Conservation (phyloP, 208 protist species). For the Wallacemonas sp. region DNA sequence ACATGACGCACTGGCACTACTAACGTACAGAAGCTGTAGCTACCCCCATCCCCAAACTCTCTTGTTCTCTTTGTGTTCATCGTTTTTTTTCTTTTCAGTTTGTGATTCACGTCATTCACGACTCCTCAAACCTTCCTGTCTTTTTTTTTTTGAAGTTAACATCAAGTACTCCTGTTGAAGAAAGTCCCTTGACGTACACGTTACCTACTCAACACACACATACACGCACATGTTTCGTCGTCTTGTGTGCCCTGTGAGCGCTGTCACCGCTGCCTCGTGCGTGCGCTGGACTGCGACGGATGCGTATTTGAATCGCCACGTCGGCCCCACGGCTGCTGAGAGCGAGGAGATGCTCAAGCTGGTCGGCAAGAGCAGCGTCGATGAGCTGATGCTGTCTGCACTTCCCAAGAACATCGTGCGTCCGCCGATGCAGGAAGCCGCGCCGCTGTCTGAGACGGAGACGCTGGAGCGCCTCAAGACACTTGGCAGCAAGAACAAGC, state of each 20-base stretch:
- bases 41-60: slow-evolving; percentile 1
- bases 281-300: slow-evolving; percentile 68
- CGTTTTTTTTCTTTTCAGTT: slow-evolving; percentile 7
- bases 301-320: slow-evolving; percentile 90
- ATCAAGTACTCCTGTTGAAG: too few relatives aligned
- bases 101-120: not conserved
- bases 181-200: too few relatives aligned
- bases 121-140: not conserved
- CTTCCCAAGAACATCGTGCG: slow-evolving; percentile 77
- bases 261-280: slow-evolving; percentile 5
- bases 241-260: slow-evolving; percentile 11
- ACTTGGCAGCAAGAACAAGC: slow-evolving; percentile 78
- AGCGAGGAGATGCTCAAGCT: slow-evolving; percentile 87
- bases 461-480: slow-evolving; percentile 57
- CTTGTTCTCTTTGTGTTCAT: not conserved
- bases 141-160: slow-evolving; percentile 1
- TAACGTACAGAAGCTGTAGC: not conserved
- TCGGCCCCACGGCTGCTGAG: slow-evolving; percentile 85
- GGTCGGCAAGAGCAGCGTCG: slow-evolving; percentile 70
- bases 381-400: slow-evolving; percentile 73
- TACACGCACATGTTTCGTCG: slow-evolving; percentile 62
- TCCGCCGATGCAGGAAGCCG: slow-evolving; percentile 40
- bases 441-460: slow-evolving; percentile 75
- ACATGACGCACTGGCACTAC: too few relatives aligned
- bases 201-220: too few relatives aligned